These are phyloP conservation scores for Leptomonas seymouri DNA, from an alignment of 208 protist genomes.

Conservation along the genomic window DNA sequence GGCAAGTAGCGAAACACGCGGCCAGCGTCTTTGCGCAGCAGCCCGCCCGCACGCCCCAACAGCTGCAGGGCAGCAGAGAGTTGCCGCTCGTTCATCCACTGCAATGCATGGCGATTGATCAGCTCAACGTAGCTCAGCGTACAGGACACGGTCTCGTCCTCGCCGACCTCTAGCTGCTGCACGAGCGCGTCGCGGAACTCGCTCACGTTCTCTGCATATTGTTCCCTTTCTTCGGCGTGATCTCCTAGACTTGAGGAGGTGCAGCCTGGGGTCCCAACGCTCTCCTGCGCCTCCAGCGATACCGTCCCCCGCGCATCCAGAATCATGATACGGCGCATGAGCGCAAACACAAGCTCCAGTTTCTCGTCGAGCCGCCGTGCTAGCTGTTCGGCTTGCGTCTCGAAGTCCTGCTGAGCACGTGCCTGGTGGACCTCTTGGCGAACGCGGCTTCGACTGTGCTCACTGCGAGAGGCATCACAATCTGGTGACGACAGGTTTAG, in stretches of 20 bases:
- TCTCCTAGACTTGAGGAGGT: no score
- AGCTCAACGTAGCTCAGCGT: conserved; percentile 28
- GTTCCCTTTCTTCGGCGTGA: background rate
- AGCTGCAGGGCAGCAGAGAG: conserved; percentile 63
- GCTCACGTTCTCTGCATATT: background rate
- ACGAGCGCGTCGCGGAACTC: conserved; percentile 19
- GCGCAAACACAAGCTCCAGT: conserved; percentile 24
- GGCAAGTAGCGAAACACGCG: conserved; percentile 46
- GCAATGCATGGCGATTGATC: conserved; percentile 44
- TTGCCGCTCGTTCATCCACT: conserved; percentile 59
- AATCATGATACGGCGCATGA: conserved; percentile 34
- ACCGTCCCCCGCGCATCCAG: conserved; percentile 14
- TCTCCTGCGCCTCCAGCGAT: background rate
- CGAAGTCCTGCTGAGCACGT: conserved; percentile 29
- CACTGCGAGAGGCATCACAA: background rate
- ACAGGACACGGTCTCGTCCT: conserved; percentile 23
- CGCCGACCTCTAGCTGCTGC: conserved; percentile 20
- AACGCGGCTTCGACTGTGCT: conserved; percentile 16
- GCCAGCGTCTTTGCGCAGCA: conserved; percentile 47
- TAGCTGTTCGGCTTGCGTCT: conserved; percentile 10
- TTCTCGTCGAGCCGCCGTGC: conserved; percentile 23
- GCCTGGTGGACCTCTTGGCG: conserved; percentile 26
- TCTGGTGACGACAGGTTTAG: background rate
- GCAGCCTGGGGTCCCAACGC: no score
- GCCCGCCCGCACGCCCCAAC: conserved; percentile 40